Conservation (phyloP, 768 basidiomycete genomes). For the Omphalotus guepiniiformis region DNA sequence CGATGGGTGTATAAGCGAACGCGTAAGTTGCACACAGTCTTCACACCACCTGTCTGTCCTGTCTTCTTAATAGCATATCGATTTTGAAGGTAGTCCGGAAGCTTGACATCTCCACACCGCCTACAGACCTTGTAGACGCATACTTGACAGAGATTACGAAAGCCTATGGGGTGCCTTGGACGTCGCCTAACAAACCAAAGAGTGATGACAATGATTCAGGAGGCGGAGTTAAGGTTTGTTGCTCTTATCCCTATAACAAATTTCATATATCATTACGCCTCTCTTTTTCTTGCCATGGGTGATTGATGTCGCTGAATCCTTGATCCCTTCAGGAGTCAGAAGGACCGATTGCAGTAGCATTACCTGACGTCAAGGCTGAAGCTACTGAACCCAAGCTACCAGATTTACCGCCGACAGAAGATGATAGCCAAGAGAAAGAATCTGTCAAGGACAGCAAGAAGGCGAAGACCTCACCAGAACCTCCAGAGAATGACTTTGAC, state of each 20-base stretch:
- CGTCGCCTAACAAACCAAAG: slow-evolving; percentile 27
- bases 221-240: slow-evolving; percentile 35
- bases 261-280: neutral
- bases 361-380: slow-evolving; percentile 8
- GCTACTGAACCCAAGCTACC: slow-evolving; percentile 39
- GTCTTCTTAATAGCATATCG: neutral
- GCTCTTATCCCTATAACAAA: neutral
- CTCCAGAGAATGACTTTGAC: slow-evolving; percentile 67
- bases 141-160: slow-evolving; percentile 89
- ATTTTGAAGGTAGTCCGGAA: slow-evolving; percentile 67
- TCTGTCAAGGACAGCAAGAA: slow-evolving; percentile 16
- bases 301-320: neutral
- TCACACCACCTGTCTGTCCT: slow-evolving; percentile 1
- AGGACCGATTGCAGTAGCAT: neutral
- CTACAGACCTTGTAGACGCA: slow-evolving; percentile 72
- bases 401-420: slow-evolving; percentile 48
- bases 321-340: neutral
- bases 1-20: slow-evolving; percentile 74
- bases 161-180: slow-evolving; percentile 77
- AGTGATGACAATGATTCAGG: slow-evolving; percentile 24
- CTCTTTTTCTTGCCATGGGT: neutral
- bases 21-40: slow-evolving; percentile 50
- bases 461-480: slow-evolving; percentile 22
- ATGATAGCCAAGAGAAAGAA: slow-evolving; percentile 32
- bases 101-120: slow-evolving; percentile 62